Base-by-base conservation (phyloP, 2,329 filamentous ascomycete genomes). In the Exophiala xenobiotica region DNA sequence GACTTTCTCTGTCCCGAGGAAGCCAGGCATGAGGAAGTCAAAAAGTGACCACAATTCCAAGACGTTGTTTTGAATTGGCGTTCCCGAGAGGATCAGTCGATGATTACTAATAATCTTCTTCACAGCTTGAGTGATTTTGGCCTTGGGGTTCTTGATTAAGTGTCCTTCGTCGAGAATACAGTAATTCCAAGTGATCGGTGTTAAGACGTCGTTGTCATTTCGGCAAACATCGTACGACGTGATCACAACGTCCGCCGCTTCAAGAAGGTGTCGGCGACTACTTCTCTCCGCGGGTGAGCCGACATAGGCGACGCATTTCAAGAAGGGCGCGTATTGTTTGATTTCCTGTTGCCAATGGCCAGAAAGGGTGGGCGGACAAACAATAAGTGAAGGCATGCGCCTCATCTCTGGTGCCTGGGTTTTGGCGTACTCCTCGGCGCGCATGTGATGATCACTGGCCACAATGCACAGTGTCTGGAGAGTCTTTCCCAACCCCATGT, bases 301-400 rank as follows among this genome's bases (percentile, higher is more conserved):
- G 50, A 97, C 91, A 64, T 97, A 99, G 2, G 92, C 87, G 4
- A 90, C 85, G 29, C 90, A 90, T 23, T 81, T 86, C 37, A 99
- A 78, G 79, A 99, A 99, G 0, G 93, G 93, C 1, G 95, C 92
- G 64, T 96, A 99, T 42, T 90, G 86, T 66, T 88, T 90, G 63
- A 99, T 91, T 68, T 99, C 93, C 67, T 99, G 93, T 69, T 96
- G 91, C 93, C 93, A 99, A 71, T 99, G 93, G 6, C 95, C 93
- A 14, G 93, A 96, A 19, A 99, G 78, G 0, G 93, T 97, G 1
- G 93, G 93, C 4, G 93, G 95, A 64, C 93, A 99, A 42, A 99
- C 87, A 56, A 99, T 96, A 48, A 99, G 79, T 9, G 92, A 96
- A 2, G 93, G 91, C 33, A 99, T 74, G 49, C 81, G 85, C 52